phyloP scores from a whole-genome alignment of 257 asterid species.

The Galeopsis tetrahit region DNA sequence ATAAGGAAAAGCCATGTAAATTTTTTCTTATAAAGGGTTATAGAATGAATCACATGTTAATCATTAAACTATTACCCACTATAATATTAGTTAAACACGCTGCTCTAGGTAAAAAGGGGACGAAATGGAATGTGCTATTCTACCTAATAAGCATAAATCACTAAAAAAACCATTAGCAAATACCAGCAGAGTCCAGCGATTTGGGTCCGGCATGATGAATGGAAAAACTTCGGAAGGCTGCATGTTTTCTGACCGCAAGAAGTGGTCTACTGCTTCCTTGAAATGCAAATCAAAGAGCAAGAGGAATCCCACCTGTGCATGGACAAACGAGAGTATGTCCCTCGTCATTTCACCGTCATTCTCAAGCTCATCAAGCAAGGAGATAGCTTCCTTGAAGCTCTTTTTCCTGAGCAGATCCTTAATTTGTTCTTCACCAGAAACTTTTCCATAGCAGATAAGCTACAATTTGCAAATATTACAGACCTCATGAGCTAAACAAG shows the following conservation, averaged over 20 bases:
- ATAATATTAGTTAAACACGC: background rate
- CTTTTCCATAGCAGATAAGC: constrained; percentile 82
- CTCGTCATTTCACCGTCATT: constrained; percentile 83
- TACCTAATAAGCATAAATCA: constrained; percentile 26
- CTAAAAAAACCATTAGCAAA: constrained; percentile 31
- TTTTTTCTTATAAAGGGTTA: background rate
- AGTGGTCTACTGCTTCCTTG: constrained; percentile 93
- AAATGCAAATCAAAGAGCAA: constrained; percentile 91
- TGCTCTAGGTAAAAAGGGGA: background rate
- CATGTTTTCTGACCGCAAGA: constrained; percentile 90
- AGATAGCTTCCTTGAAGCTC: constrained; percentile 74
- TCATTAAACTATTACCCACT: background rate
- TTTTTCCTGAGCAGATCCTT: constrained; percentile 82
- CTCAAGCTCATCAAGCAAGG: constrained; percentile 86
- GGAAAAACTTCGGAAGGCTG: constrained; percentile 98
- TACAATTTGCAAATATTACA: constrained; percentile 45
- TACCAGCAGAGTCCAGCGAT: constrained; percentile 97
- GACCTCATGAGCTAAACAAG: constrained; percentile 29
- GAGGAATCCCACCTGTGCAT: constrained; percentile 96
- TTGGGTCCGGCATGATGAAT: constrained; percentile 92
- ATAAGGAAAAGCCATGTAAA: background rate
- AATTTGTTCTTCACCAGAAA: constrained; percentile 87
- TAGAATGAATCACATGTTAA: background rate
- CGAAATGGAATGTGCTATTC: constrained; percentile 18
- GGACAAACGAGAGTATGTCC: constrained; percentile 78